Evolutionary conservation across 257 asterid species (phyloP).

Genomic region (Gentiana macrophylla): DNA sequence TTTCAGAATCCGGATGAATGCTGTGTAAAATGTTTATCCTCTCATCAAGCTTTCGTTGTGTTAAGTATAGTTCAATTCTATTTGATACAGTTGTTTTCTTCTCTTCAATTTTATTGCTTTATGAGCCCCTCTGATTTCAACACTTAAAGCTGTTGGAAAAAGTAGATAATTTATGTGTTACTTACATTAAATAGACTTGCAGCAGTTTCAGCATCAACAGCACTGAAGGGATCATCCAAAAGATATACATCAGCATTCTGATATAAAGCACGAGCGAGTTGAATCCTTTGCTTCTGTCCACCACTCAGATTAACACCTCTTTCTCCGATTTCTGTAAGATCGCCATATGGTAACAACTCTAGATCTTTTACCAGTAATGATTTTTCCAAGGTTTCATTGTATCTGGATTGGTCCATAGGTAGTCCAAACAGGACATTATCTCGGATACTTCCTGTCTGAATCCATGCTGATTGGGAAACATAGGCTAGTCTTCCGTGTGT

Average conservation of each 20-base stretch:
- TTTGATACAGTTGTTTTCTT: too few species aligned
- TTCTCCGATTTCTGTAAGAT: slow-evolving; percentile 28
- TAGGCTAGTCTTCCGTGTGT: slow-evolving; percentile 26
- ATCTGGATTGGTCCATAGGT: slow-evolving; percentile 15
- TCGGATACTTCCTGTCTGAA: slow-evolving; percentile 27
- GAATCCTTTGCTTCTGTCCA: slow-evolving; percentile 38
- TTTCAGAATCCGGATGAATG: too few species aligned
- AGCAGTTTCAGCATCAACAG: slow-evolving; percentile 38
- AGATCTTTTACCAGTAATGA: slow-evolving; percentile 27
- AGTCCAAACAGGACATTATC: slow-evolving; percentile 30
- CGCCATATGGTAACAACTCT: slow-evolving; percentile 23
- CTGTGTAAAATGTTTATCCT: too few species aligned
- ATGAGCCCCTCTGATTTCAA: too few species aligned
- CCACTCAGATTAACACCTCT: slow-evolving; percentile 40
- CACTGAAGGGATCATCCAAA: slow-evolving; percentile 38
- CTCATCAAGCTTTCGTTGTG: too few species aligned
- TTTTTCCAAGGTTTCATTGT: slow-evolving; percentile 23
- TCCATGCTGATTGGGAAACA: slow-evolving; percentile 34
- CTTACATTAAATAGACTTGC: slow-evolving; percentile 22
- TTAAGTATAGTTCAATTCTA: too few species aligned
- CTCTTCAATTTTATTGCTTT: too few species aligned
- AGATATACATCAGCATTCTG: slow-evolving; percentile 29
- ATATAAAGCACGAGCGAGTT: slow-evolving; percentile 36
- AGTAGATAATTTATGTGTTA: not conserved
- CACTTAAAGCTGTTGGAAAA: too few species aligned